Evolutionary conservation across 2,329 filamentous ascomycete genomes (phyloP), one percentile per base, ranked within the genome.

Genomic region (Paecilomyces sp.): DNA sequence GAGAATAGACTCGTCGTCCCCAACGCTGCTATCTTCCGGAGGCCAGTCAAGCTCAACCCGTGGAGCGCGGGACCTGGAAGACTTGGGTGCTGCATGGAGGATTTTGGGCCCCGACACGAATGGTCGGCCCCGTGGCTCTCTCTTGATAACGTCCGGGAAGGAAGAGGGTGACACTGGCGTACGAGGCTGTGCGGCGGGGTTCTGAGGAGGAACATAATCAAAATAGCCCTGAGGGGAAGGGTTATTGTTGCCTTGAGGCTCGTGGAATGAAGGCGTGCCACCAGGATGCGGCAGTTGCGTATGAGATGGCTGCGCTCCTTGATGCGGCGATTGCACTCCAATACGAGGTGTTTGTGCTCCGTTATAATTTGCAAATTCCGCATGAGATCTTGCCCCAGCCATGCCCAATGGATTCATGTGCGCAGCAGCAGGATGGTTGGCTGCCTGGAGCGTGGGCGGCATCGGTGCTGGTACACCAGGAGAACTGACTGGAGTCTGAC

Each of bases 1-100:
- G 7, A 68, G 57, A 41, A 64, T 59, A 1, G 69, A 70, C 18
- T 70, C 68, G 18, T 71, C 69, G 30, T 72, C 69, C n/a, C 65
- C 69, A 25, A 66, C 61, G 47, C 69, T 72, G 58, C 63, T 66
- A 2, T 60, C 63, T 18, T 63, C 63, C 4, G 64, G 64, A 47
- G 60, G 56, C 63, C 58, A 68, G 31, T 54, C 55, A 12, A 55
- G 51, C n/a, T 56, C 58, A 12, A 3, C 58, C 57, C 25, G 34
- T 51, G 28, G 57, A 63, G 24, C 61, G n/a, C 41, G 41, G 57
- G 9, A 58, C 50, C 22, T 60, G 58, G 13, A 64, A 58, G 31
- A 66, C 61, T 33, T 53, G 13, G 51, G 3, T 13, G 22, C 28
- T 53, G 51, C 13, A n/a, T 30, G 13, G 28, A 15, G 24, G 11